phyloP scores from a whole-genome alignment of 2,329 filamentous ascomycete genomes.

The Emmonsiellopsis sp. region DNA sequence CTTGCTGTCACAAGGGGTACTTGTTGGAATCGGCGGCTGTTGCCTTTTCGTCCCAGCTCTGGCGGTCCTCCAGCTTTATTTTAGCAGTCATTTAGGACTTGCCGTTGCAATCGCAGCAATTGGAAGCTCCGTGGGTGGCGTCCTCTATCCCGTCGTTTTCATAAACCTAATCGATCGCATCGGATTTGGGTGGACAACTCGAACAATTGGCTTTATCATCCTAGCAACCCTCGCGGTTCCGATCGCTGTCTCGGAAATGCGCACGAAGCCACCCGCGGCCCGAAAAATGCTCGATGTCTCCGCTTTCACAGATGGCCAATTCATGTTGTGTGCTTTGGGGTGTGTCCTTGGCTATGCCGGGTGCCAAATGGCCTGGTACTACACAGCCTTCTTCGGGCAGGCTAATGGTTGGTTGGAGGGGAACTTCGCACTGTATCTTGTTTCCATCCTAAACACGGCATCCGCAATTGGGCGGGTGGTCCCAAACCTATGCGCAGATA shows the following conservation, averaged over 20 bases:
- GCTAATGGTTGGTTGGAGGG: no score
- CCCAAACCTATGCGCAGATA: no score
- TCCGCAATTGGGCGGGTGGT: no score
- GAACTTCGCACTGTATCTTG: no score
- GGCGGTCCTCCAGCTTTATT: slow-evolving; percentile 58
- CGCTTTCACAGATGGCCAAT: no score
- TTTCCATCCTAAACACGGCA: no score
- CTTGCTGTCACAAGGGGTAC: slow-evolving; percentile 43
- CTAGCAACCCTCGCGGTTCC: slow-evolving; percentile 35
- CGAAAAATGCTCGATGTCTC: no score
- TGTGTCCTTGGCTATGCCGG: no score
- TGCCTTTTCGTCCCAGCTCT: slow-evolving; percentile 56
- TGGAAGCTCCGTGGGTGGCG: slow-evolving; percentile 44
- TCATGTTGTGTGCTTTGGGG: no score
- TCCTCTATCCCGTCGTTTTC: slow-evolving; percentile 46
- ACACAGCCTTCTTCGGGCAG: no score
- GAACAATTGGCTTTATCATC: slow-evolving; percentile 43
- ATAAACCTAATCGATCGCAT: slow-evolving; percentile 31
- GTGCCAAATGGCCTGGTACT: no score
- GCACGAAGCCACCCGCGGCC: no score
- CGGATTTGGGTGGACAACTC: slow-evolving; percentile 47
- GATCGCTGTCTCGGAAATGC: slow-evolving; percentile 26
- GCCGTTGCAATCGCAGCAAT: slow-evolving; percentile 52
- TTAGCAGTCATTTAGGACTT: slow-evolving; percentile 45
- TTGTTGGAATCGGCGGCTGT: slow-evolving; percentile 47